A percentile compares a stretch with the other conserved stretches of the same genome.
These are phyloP conservation scores for Coccomyxa sp. DNA, from an alignment of 139 green algal genomes.

Conservation along the genomic window DNA sequence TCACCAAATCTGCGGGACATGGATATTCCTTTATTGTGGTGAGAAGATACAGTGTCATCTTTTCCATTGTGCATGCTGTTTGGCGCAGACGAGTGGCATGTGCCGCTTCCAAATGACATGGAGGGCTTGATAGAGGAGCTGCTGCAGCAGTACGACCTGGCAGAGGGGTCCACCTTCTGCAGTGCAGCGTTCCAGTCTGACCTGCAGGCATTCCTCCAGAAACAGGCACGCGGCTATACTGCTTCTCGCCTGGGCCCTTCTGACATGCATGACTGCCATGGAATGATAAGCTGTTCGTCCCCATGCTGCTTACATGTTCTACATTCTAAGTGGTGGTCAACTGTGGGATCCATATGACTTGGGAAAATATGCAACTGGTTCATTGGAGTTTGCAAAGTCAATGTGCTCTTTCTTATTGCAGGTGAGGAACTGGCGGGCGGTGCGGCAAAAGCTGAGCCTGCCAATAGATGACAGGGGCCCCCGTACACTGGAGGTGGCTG, in stretches of 20 bases:
- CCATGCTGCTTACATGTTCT: too few species aligned
- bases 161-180: conserved; percentile 17
- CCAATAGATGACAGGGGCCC: not conserved
- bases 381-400: too few species aligned
- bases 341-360: too few species aligned
- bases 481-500: not conserved
- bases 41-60: too few species aligned
- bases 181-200: conserved; percentile 39
- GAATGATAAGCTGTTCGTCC: too few species aligned
- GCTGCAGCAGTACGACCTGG: conserved; percentile 23
- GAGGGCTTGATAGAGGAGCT: not conserved
- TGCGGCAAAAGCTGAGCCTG: conserved; percentile 10
- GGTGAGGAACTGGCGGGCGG: not conserved
- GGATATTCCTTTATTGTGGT: too few species aligned
- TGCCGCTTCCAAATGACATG: not conserved
- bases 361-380: too few species aligned
- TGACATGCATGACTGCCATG: too few species aligned
- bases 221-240: conserved; percentile 27
- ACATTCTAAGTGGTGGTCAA: too few species aligned
- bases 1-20: too few species aligned
- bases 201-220: conserved; percentile 41
- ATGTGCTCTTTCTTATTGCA: not conserved
- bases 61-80: too few species aligned
- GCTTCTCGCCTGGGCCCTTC: too few species aligned
- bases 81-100: conserved; percentile 3